Base-by-base conservation (phyloP, 306 rosid genomes). In the Dalbergia cochinchinensis region DNA sequence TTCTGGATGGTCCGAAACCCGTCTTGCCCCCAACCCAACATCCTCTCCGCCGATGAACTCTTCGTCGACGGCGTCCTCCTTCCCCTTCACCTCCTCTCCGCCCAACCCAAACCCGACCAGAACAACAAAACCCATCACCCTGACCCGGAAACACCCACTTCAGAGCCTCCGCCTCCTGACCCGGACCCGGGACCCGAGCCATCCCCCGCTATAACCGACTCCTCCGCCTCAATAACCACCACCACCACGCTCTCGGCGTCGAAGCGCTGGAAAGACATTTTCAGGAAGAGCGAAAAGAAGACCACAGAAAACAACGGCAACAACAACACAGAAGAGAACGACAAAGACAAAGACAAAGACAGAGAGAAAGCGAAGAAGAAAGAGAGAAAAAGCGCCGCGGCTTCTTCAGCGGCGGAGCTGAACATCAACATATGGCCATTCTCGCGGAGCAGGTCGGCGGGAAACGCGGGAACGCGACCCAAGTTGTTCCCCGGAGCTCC, bases 381-480 rank as follows among this genome's bases (percentile, higher is more conserved):
- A 71, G 94, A 91, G 74, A 85, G 86, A 20, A 87, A 85, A 71
- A 47, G 86, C 1, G 80, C 84, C 16, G 15, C 83, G 5, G 8
- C 85, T 63, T 85, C 80, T 12, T 26, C 82, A 42, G 80, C 97
- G 11, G 86, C 97, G 0, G 99, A 95, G 89, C 78, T 92, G 58
- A 91, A 94, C 78, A 92, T 94, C 71, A 92, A 94, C 48, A 87
- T 94, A 69, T 94, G 99, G 99, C 99, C 97, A 0, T 94, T 94
- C 54, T 86, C 95, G 1, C 80, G 99, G 68, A 92, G 97, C 48
- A 92, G 95, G 82, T 92, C 99, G 11, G 92, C 94, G 26, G 95
- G 97, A 0, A 94, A 91, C 31, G 73, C 84, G 0, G 69, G 50
- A 8, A 82, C 82, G 81, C 80, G 89, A 35, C 95, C 97, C 67